Conservation (phyloP, 306 rosid species). For the Cicer judaicum region DNA sequence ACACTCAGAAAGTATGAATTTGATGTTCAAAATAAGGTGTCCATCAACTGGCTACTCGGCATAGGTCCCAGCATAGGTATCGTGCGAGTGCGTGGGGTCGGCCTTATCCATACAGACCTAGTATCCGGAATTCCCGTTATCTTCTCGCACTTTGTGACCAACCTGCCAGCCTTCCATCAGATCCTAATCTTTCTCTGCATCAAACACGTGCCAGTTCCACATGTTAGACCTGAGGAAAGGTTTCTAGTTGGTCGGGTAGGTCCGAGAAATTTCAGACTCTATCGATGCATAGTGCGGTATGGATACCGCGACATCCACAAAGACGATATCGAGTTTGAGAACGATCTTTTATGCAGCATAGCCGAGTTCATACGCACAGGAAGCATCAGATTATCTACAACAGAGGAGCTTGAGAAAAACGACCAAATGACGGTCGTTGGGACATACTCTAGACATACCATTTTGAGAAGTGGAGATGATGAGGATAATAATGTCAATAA, state of each 20-base stretch:
- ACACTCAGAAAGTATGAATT: slow-evolving; percentile 77
- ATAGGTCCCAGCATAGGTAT: slow-evolving; percentile 85
- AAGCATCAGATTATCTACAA: slow-evolving; percentile 27
- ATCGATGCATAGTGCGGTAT: slow-evolving; percentile 84
- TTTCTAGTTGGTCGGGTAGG: slow-evolving; percentile 84
- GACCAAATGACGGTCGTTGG: slow-evolving; percentile 75
- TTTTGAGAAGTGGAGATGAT: slow-evolving; percentile 51
- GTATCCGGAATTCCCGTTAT: slow-evolving; percentile 90
- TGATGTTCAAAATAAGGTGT: slow-evolving; percentile 90
- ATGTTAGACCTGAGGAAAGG: slow-evolving; percentile 75
- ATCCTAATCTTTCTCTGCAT: slow-evolving; percentile 94
- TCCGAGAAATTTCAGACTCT: slow-evolving; percentile 71
- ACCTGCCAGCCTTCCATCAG: slow-evolving; percentile 94
- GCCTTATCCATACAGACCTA: slow-evolving; percentile 82
- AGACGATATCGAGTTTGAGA: slow-evolving; percentile 86
- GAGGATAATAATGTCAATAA: slow-evolving; percentile 8
- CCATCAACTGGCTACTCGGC: slow-evolving; percentile 81
- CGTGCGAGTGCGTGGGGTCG: slow-evolving; percentile 84
- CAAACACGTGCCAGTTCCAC: slow-evolving; percentile 86
- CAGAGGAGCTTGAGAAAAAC: slow-evolving; percentile 49
- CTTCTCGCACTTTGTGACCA: slow-evolving; percentile 93
- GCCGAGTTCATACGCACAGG: slow-evolving; percentile 74
- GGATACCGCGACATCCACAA: slow-evolving; percentile 86
- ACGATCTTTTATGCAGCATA: slow-evolving; percentile 81
- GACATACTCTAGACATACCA: slow-evolving; percentile 59